phyloP scores from a whole-genome alignment of 2,329 filamentous ascomycete genomes.

The Exophiala lecanii-corni region DNA sequence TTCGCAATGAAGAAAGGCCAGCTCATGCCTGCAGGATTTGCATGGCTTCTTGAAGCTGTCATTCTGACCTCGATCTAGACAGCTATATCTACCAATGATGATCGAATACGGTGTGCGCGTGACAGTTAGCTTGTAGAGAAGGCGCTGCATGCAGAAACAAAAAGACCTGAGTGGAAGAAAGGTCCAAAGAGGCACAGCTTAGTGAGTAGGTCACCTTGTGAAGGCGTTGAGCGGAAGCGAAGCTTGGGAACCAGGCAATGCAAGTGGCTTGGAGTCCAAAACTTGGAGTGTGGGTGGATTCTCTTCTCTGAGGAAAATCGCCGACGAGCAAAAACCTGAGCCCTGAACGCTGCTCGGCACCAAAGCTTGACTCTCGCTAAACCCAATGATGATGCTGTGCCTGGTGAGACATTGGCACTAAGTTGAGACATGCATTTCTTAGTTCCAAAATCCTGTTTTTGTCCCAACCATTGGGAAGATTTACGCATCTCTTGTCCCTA shows the following conservation, averaged over 20 bases:
- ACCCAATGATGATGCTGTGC: background rate
- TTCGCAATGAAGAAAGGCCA: background rate
- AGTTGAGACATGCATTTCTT: constrained; percentile 2
- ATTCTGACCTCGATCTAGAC: too few relatives aligned
- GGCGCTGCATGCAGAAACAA: background rate
- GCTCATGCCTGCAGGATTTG: too few relatives aligned
- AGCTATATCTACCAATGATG: too few relatives aligned
- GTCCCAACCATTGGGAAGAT: background rate
- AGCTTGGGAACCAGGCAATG: background rate
- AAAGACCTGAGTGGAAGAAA: background rate
- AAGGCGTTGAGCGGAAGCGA: background rate
- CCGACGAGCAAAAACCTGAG: background rate
- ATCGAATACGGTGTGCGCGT: background rate
- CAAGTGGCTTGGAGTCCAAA: background rate
- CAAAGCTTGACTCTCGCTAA: background rate
- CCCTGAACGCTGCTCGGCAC: background rate
- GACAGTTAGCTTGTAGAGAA: background rate
- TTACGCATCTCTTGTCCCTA: background rate
- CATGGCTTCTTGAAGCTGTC: too few relatives aligned
- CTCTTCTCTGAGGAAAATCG: background rate
- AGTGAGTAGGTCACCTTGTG: background rate
- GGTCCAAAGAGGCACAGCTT: background rate
- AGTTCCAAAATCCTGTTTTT: constrained; percentile 1
- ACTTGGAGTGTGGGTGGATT: background rate
- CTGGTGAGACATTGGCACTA: background rate